Evolutionary conservation across 495 filamentous ascomycete genomes (phyloP), one percentile per base, ranked within the genome.

Genomic region (Tuber brumale): DNA sequence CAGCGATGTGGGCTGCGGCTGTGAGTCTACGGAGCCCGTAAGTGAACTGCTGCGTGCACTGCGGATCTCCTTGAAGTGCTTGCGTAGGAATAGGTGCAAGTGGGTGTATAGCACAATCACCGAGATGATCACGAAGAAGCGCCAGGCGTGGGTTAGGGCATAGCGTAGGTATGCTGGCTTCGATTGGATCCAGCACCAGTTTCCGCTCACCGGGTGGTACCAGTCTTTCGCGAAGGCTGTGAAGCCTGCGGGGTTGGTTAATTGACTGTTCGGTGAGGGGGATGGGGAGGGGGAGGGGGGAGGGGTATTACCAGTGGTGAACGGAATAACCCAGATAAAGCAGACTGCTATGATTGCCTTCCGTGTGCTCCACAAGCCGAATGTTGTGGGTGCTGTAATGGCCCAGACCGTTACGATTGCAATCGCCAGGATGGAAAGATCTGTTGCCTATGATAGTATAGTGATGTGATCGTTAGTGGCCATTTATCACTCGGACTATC

Each of bases 101-200:
- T 71, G 10, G 31, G 43, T 71, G 43, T 71, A 71, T 12, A 71
- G 35, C 21, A 6, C 16, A 10, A 44, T 39, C 8, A 75, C 43
- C 6, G 35, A 21, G 70, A 69, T 9, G 19, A 75, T 75, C 27
- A 72, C 37, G 10, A 75, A 39, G 70, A 75, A 2, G n/a, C 73
- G 73, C 73, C 73, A 75, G 23, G 70, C 70, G 27, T 75, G 73
- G 18, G 73, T 75, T 19, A 75, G 70, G 31, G 19, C 73, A 23
- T 75, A 75, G 51, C 73, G 73, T 3, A 75, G 19, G 35, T 75
- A 42, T 43, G 70, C 35, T 8, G 73, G 73, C n/a, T 75, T 23
- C 19, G 31, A 18, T 72, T 75, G 27, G 73, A 75, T 75, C 73
- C 73, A 75, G 73, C 73, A 75, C 73, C 73, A 75, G 73, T 72